Conservation (phyloP, 1,284 basidiomycete species). For the Apiotrichum domesticum region DNA sequence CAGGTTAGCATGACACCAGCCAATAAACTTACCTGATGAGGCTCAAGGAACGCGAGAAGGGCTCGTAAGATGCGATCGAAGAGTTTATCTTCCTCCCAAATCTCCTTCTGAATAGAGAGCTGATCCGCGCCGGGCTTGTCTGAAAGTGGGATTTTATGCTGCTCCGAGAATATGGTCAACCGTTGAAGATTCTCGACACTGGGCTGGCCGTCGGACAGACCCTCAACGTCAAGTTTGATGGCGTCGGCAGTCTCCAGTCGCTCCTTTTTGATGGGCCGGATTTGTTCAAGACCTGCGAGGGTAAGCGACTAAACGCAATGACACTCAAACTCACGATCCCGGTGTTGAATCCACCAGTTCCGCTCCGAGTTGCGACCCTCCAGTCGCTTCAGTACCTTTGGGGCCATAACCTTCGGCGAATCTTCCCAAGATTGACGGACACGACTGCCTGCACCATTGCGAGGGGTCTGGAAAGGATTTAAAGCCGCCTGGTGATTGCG, state of each 20-base stretch:
- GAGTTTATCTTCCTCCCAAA: conserved; percentile 25
- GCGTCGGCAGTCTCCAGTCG: conserved; percentile 3
- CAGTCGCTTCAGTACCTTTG: conserved; percentile 15
- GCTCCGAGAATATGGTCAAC: conserved; percentile 23
- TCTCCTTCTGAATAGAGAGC: conserved; percentile 1
- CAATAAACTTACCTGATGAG: conserved; percentile 20
- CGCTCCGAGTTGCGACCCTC: conserved; percentile 33
- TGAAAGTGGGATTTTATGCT: background rate
- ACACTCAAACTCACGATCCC: conserved; percentile 23
- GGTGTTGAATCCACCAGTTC: conserved; percentile 37
- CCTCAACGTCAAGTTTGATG: conserved; percentile 21
- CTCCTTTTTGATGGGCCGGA: conserved; percentile 18
- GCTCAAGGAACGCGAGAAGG: conserved; percentile 24
- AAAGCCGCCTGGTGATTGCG: conserved; percentile 7
- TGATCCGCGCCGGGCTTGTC: conserved; percentile 5
- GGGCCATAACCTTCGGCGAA: conserved; percentile 26
- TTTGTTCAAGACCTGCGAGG: conserved; percentile 27
- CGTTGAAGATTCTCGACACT: conserved; percentile 22
- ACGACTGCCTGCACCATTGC: background rate
- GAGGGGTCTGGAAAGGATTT: background rate
- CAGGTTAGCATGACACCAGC: background rate
- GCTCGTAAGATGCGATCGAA: conserved; percentile 32
- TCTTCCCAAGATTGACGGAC: conserved; percentile 32
- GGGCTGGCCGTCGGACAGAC: conserved; percentile 7
- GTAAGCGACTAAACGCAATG: background rate